Percentiles rank a stretch among this genome's conserved stretches.
Conservation (phyloP, 306 rosid species). For the Crataegus laevigata region DNA sequence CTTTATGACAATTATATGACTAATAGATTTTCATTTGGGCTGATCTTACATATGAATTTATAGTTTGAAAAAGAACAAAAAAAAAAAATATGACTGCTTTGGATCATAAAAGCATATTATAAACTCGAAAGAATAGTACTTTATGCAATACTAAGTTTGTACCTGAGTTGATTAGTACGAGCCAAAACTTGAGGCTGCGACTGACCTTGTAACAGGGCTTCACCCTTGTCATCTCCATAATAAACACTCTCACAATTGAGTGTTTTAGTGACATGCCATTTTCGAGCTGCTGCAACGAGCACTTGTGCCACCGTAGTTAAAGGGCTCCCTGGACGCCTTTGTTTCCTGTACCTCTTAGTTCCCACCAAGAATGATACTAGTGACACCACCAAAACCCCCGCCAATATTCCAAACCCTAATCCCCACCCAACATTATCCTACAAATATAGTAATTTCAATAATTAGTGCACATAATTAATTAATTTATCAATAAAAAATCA, state of each 20-base stretch:
- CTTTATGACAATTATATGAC: no score
- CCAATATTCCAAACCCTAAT: constrained; percentile 44
- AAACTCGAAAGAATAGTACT: no score
- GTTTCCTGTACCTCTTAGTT: constrained; percentile 35
- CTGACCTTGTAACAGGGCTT: constrained; percentile 4
- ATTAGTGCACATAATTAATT: neutral
- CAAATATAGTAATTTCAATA: neutral
- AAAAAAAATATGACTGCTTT: no score
- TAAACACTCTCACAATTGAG: constrained; percentile 9
- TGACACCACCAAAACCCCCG: constrained; percentile 47
- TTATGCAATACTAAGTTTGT: neutral
- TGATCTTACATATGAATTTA: no score
- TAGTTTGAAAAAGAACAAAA: no score
- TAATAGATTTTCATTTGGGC: no score
- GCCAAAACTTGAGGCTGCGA: constrained; percentile 19
- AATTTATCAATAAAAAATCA: neutral
- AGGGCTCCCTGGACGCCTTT: constrained; percentile 50
- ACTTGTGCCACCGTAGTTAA: constrained; percentile 17
- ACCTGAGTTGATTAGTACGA: constrained; percentile 47
- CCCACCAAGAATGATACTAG: constrained; percentile 44
- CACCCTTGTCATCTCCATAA: constrained; percentile 12
- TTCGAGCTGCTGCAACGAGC: constrained; percentile 28
- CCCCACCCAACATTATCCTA: constrained; percentile 15
- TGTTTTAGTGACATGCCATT: constrained; percentile 35
- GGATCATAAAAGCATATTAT: no score